A percentile compares a stretch with the other conserved stretches of the same genome.
These are phyloP conservation scores for Neonectria coccinea DNA, from an alignment of 2,329 filamentous ascomycete genomes.

Conservation along the genomic window DNA sequence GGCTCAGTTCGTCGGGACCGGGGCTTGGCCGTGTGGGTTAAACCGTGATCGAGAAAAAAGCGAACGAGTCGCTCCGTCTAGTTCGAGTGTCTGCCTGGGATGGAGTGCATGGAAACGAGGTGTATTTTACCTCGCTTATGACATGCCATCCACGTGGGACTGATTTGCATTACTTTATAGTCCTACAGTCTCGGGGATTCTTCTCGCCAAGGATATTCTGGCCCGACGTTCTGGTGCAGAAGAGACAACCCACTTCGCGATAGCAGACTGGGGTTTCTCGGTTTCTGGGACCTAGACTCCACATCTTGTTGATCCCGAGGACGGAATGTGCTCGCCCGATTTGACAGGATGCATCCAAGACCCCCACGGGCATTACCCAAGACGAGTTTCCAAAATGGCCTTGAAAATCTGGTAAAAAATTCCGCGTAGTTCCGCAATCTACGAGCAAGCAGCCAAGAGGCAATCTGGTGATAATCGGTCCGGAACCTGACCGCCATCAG, in stretches of 20 bases:
- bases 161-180: background rate
- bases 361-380: slow-evolving; percentile 19
- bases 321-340: slow-evolving; percentile 18
- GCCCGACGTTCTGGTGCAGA: background rate
- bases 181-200: background rate
- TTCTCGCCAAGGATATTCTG: background rate
- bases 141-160: background rate
- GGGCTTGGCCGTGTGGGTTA: slow-evolving; percentile 22
- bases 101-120: background rate
- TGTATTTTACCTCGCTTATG: background rate
- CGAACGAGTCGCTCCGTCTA: too few relatives aligned
- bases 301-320: background rate
- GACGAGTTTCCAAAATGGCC: background rate
- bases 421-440: background rate
- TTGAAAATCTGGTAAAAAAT: background rate
- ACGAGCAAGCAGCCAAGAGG: background rate
- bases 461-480: background rate
- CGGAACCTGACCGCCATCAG: background rate
- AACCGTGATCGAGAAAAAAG: slow-evolving; percentile 13
- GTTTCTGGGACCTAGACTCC: background rate
- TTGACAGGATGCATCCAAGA: slow-evolving; percentile 14
- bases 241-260: background rate
- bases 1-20: slow-evolving; percentile 12
- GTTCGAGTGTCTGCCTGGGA: too few relatives aligned
- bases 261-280: background rate